A percentile compares a stretch with the other conserved stretches of the same genome.
phyloP scores from a whole-genome alignment of 2,329 filamentous ascomycete species.

The Arthrobotrys pseudoclavata region DNA sequence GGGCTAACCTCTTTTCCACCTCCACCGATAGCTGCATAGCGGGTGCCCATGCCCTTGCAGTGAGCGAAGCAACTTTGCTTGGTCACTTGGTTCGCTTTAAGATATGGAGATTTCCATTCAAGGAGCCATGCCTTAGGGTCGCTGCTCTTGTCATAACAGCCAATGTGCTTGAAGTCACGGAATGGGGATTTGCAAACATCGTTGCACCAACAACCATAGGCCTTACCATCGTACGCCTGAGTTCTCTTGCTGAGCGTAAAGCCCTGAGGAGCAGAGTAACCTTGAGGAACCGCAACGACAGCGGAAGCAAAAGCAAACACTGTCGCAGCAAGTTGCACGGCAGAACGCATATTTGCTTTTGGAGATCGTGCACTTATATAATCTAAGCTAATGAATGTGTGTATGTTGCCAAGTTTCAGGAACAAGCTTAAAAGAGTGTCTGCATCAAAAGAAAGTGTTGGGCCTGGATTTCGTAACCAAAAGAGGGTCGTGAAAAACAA shows the following conservation, averaged over 20 bases:
- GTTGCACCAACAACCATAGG: slow-evolving; percentile 30
- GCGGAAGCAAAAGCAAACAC: slow-evolving; percentile 11
- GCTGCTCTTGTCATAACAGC: neutral
- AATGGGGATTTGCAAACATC: slow-evolving; percentile 1
- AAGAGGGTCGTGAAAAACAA: slow-evolving; percentile 17
- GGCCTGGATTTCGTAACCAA: neutral
- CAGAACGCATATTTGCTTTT: slow-evolving; percentile 14
- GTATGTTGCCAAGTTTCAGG: too few species aligned
- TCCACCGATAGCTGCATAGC: slow-evolving; percentile 19
- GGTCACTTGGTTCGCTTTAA: neutral
- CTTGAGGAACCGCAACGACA: slow-evolving; percentile 4
- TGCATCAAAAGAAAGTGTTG: slow-evolving; percentile 1
- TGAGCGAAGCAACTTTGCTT: neutral
- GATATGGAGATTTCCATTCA: neutral
- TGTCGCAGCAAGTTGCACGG: neutral
- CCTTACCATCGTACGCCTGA: neutral
- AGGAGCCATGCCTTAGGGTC: neutral
- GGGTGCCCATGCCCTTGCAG: slow-evolving; percentile 11
- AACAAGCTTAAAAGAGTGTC: neutral
- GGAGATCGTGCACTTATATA: neutral
- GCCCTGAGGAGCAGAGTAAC: neutral
- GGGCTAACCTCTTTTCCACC: slow-evolving; percentile 14
- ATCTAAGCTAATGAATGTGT: slow-evolving; percentile 1
- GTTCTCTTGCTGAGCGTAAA: neutral
- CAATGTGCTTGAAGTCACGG: neutral